Percentiles rank a stretch among this genome's conserved stretches.
These are phyloP conservation scores for Acanthamoeba triangularis DNA, from an alignment of 208 protist genomes.

Conservation along the genomic window DNA sequence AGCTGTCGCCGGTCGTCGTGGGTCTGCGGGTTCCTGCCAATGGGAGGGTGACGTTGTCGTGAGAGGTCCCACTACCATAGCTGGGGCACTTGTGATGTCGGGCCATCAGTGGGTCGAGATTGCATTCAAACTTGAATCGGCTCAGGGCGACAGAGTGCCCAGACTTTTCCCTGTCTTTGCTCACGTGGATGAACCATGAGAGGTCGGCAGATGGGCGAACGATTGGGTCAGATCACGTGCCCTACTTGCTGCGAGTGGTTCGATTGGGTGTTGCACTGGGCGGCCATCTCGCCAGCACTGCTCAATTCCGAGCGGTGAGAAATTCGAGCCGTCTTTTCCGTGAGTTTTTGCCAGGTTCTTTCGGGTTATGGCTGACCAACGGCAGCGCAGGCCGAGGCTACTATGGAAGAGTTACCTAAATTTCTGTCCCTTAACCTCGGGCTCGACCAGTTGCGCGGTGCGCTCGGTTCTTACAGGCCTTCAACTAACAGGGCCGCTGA, in stretches of 20 bases:
- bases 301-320: not conserved
- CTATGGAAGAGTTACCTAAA: not conserved
- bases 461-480: no score
- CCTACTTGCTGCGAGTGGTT: not conserved
- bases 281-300: not conserved
- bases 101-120: not conserved
- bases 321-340: not conserved
- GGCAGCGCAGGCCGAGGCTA: not conserved
- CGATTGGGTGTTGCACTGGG: not conserved
- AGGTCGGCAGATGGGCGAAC: not conserved
- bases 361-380: not conserved
- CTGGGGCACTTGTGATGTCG: no score
- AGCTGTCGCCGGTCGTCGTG: no score
- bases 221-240: not conserved
- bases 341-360: not conserved
- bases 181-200: not conserved
- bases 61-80: not conserved
- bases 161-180: conserved; percentile 63
- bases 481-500: no score
- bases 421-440: not conserved
- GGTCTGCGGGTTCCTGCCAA: not conserved
- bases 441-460: no score
- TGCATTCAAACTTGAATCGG: conserved; percentile 21
- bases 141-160: not conserved
- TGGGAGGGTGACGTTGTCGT: not conserved